These are phyloP conservation scores for Pyrus hybrid DNA, from an alignment of 331 rosid genomes.

Conservation along the genomic window DNA sequence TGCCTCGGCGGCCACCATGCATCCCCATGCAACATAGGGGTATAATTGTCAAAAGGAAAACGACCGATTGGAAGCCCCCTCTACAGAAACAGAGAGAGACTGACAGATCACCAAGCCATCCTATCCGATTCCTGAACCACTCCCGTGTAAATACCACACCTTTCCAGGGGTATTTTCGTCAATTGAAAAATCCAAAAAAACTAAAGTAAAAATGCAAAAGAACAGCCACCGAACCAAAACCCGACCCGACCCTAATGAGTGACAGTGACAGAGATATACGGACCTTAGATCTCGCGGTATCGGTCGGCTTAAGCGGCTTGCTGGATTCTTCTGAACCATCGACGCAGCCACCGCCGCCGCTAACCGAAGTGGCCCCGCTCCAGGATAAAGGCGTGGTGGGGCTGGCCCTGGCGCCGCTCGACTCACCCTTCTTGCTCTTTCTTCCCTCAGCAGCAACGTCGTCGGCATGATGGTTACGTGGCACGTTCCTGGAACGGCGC, in stretches of 20 bases:
- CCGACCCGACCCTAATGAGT: constrained; percentile 5
- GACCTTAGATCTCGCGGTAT: constrained; percentile 66
- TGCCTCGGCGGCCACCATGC: background rate
- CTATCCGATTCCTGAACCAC: no score
- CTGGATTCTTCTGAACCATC: constrained; percentile 53
- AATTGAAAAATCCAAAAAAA: background rate
- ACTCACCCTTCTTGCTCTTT: constrained; percentile 14
- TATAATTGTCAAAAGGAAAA: constrained; percentile 5
- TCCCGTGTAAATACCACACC: background rate
- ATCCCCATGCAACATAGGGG: constrained; percentile 8
- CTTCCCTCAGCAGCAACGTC: background rate
- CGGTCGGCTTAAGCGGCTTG: constrained; percentile 10
- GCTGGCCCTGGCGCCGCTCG: constrained; percentile 32
- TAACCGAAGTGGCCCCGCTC: constrained; percentile 62
- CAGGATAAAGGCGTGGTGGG: constrained; percentile 82
- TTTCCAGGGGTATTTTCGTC: constrained; percentile 24
- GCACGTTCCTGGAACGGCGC: constrained; percentile 49
- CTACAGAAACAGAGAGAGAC: background rate
- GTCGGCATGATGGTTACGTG: constrained; percentile 4
- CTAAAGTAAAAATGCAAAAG: background rate
- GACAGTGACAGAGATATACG: constrained; percentile 1
- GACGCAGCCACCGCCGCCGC: constrained; percentile 21
- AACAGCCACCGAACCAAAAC: constrained; percentile 5
- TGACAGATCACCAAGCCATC: constrained; percentile 8
- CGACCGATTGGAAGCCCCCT: background rate